Evolutionary conservation across 2,329 filamentous ascomycete species (phyloP), one percentile per base, ranked within the genome.

Genomic region (Venturia aucupariae): DNA sequence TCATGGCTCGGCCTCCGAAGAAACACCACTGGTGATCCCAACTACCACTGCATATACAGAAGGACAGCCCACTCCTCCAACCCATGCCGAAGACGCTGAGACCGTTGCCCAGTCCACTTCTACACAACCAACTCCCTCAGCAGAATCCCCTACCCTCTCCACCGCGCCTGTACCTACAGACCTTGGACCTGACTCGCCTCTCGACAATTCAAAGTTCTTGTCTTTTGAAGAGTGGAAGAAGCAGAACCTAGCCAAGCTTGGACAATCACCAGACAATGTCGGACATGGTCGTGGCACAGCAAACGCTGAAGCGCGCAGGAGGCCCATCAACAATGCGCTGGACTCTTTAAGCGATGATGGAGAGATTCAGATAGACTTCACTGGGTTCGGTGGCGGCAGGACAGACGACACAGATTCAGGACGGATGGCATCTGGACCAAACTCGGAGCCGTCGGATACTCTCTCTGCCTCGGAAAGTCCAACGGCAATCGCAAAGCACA

Each of bases 161-260:
- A 64, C 72, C 19, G 72, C 77, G 15, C 70, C 76, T 38, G 35
- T 13, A 19, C 38, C 59, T 19, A 42, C 38, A 60, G 82, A 86
- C 64, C 72, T 79, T 19, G 87, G 89, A 65, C 80, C 81, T 6
- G 88, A 89, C 60, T 87, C 85, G 1, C 81, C 84, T 0, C 79
- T 89, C 13, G 87, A 90, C 71, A 89, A 90, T 69, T 84, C 87
- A 57, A 88, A 92, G 7, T 97, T 97, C 74, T 86, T 97, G 70
- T 97, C 94, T 0, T 99, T 99, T 70, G 94, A 97, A 73, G 93
- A 97, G 71, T 99, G 94, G 94, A 97, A 96, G 78, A 90, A 89
- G 71, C 89, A 92, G 80, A 96, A 96, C 77, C 79, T 97, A 22
- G 90, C 88, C 62, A 90, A 91, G 72, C 88, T 86, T 3, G 93